Conservation (phyloP, 768 basidiomycete species). For the Pisolithus microcarpus region DNA sequence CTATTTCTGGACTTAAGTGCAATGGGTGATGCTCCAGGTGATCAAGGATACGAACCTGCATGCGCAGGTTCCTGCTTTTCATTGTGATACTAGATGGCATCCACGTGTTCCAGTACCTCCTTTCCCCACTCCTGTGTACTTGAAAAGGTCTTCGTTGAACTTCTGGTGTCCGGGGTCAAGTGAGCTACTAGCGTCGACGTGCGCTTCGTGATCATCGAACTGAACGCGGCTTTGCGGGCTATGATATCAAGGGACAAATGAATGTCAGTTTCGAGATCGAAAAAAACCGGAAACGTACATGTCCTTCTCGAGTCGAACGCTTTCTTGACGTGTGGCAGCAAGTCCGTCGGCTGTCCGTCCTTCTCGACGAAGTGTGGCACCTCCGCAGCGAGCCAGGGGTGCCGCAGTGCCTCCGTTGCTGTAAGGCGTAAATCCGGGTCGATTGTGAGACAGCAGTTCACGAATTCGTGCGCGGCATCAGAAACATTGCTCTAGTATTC, state of each 20-base stretch:
- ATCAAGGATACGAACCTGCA: not conserved
- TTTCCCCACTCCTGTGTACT: constrained; percentile 74
- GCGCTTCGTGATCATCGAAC: constrained; percentile 79
- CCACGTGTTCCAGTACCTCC: constrained; percentile 29
- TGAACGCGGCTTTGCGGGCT: constrained; percentile 86
- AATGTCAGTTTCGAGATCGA: constrained; percentile 1
- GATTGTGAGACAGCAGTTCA: constrained; percentile 72
- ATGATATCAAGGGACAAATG: constrained; percentile 2
- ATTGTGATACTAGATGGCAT: constrained; percentile 47
- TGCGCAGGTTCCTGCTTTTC: constrained; percentile 8
- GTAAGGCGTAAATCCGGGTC: constrained; percentile 79
- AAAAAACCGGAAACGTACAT: constrained; percentile 43
- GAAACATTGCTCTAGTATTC: constrained; percentile 87
- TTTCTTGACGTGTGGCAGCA: constrained; percentile 85
- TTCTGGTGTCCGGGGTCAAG: constrained; percentile 38
- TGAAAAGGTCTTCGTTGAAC: constrained; percentile 51
- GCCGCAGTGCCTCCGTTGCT: constrained; percentile 62
- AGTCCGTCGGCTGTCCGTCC: constrained; percentile 58
- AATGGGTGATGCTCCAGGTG: constrained; percentile 1
- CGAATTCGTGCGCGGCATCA: constrained; percentile 76
- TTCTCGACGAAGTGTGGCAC: constrained; percentile 61
- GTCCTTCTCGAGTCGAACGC: constrained; percentile 83
- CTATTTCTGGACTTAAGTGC: constrained; percentile 2
- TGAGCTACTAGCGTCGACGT: constrained; percentile 51
- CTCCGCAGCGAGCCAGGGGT: constrained; percentile 59